Conservation (phyloP, 441 rosid genomes). For the Cnidoscolus chayamansa region DNA sequence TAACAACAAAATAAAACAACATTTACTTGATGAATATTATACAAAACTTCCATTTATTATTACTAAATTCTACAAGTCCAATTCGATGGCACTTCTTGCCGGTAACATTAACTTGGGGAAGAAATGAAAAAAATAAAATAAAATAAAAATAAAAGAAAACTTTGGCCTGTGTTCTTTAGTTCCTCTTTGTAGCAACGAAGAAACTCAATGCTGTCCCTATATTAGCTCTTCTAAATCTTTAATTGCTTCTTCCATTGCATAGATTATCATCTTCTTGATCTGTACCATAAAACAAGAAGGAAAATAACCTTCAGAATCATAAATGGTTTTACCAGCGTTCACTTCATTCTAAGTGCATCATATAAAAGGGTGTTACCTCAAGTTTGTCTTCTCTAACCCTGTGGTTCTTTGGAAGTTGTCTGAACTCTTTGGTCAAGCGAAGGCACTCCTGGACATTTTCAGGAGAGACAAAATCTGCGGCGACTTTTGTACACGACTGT, state of each 20-base stretch:
- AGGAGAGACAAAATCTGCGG: conserved; percentile 84
- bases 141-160: too few relatives aligned
- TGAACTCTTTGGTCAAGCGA: conserved; percentile 72
- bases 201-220: not conserved
- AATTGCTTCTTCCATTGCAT: conserved; percentile 50
- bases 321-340: not conserved
- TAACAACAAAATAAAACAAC: too few relatives aligned
- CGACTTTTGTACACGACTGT: conserved; percentile 92
- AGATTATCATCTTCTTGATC: conserved; percentile 78
- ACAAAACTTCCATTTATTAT: too few relatives aligned
- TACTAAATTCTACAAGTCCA: too few relatives aligned
- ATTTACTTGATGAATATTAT: too few relatives aligned
- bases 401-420: conserved; percentile 77
- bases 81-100: too few relatives aligned
- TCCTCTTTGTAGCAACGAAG: too few relatives aligned
- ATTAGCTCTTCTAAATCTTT: conserved; percentile 35
- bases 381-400: conserved; percentile 88
- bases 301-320: not conserved
- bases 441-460: conserved; percentile 76
- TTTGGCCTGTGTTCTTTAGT: too few relatives aligned
- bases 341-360: not conserved
- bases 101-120: too few relatives aligned
- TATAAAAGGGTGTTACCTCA: conserved; percentile 46
- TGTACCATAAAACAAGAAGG: conserved; percentile 24
- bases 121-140: too few relatives aligned